A percentile compares a stretch with the other conserved stretches of the same genome.
Evolutionary conservation across 768 basidiomycete genomes (phyloP).

Genomic region (Suillus sp.): DNA sequence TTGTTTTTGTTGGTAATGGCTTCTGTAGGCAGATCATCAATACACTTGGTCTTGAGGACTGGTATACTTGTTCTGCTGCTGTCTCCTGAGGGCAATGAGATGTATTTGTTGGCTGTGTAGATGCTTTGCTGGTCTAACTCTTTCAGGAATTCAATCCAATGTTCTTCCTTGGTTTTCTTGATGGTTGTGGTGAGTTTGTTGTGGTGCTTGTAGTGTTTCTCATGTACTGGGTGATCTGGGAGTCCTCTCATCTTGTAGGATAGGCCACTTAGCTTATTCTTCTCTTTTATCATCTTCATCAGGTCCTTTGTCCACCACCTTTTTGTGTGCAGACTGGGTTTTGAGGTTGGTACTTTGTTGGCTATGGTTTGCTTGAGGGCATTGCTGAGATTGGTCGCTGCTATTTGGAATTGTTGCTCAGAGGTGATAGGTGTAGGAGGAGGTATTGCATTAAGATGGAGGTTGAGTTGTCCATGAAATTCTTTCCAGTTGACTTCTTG

Average conservation of each 20-base stretch:
- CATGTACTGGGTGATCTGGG: no score
- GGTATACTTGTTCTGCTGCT: slow-evolving; percentile 7
- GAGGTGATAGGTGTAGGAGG: neutral
- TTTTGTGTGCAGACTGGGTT: slow-evolving; percentile 20
- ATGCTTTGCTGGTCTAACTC: no score
- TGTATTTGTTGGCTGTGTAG: no score
- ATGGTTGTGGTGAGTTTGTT: no score
- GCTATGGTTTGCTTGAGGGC: neutral
- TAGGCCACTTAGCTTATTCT: no score
- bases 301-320: slow-evolving; percentile 22
- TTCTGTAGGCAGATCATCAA: no score
- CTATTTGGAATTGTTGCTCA: neutral
- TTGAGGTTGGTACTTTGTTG: neutral
- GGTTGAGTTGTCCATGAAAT: neutral
- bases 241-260: no score
- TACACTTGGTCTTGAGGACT: neutral
- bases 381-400: neutral
- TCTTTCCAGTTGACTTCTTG: slow-evolving; percentile 5
- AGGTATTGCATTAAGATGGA: neutral
- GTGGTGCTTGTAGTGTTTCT: no score
- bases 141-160: no score
- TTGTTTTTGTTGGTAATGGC: slow-evolving; percentile 24
- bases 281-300: no score
- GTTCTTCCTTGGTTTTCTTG: no score
- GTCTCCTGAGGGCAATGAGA: neutral